These are phyloP conservation scores for Penicillium sp. DNA, from an alignment of 2,329 filamentous ascomycete genomes.

Conservation along the genomic window DNA sequence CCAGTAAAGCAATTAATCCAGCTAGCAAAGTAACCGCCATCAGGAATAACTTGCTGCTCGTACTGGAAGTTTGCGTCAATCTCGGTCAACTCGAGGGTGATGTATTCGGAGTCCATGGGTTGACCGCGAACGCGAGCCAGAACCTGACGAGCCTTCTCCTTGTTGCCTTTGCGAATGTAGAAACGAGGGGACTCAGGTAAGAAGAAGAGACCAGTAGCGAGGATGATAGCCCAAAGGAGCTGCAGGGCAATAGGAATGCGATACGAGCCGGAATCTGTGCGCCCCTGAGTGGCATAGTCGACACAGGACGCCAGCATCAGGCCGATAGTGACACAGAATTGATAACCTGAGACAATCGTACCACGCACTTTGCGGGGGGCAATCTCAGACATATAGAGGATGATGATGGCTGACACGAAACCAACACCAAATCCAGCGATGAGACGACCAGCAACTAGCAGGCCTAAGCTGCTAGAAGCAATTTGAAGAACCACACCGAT, in stretches of 20 bases:
- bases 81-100: conserved; percentile 77
- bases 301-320: conserved; percentile 73
- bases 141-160: conserved; percentile 62
- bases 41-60: conserved; percentile 68
- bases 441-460: conserved; percentile 71
- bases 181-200: conserved; percentile 85
- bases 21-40: conserved; percentile 62
- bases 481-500: conserved; percentile 69
- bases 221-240: conserved; percentile 76
- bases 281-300: conserved; percentile 68
- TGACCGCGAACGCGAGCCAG: conserved; percentile 74
- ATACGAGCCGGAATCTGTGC: conserved; percentile 65
- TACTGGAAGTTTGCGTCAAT: conserved; percentile 89
- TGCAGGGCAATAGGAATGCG: conserved; percentile 80
- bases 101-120: conserved; percentile 68
- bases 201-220: conserved; percentile 69
- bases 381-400: conserved; percentile 86
- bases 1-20: conserved; percentile 69
- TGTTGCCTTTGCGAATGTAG: conserved; percentile 74
- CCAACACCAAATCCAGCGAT: conserved; percentile 77
- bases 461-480: conserved; percentile 53
- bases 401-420: conserved; percentile 77
- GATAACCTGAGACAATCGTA: conserved; percentile 77
- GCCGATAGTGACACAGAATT: conserved; percentile 80
- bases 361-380: conserved; percentile 71